Conservation (phyloP, 192 early-diverging fungal species). For the Spizellomyces punctatus region DNA sequence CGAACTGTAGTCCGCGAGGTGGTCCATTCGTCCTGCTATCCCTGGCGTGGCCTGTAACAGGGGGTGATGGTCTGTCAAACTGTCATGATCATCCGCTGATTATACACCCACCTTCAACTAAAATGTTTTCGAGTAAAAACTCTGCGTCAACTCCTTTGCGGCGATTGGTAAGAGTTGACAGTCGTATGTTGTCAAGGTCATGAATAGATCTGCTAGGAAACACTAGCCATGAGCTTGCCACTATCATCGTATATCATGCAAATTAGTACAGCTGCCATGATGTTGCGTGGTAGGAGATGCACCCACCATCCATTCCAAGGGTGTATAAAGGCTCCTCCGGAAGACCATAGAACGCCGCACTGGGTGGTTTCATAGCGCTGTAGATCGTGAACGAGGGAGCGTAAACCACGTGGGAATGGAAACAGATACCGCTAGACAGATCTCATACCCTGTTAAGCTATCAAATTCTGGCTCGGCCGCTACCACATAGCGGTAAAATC, state of each 20-base stretch:
- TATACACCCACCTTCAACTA: constrained; percentile 67
- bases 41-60: constrained; percentile 63
- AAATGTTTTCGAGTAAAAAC: constrained; percentile 80
- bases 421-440: constrained; percentile 5
- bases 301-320: constrained; percentile 63
- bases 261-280: no score
- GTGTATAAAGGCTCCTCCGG: constrained; percentile 83
- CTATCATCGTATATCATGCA: constrained; percentile 49
- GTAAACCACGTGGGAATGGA: no score
- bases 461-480: constrained; percentile 68
- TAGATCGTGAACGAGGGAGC: no score
- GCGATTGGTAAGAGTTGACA: constrained; percentile 52
- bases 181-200: constrained; percentile 91
- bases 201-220: constrained; percentile 76
- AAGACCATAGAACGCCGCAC: constrained; percentile 71
- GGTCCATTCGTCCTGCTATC: constrained; percentile 71
- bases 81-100: no score
- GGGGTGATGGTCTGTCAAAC: neutral
- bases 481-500: constrained; percentile 90
- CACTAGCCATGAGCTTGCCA: constrained; percentile 88
- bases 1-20: constrained; percentile 88
- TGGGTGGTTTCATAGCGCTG: constrained; percentile 40
- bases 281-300: no score
- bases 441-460: constrained; percentile 7
- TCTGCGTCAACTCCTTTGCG: constrained; percentile 65